Percentiles rank a stretch among this genome's conserved stretches.
Evolutionary conservation across 83 land plant species (phyloP).

Genomic region (Thuja plicata): DNA sequence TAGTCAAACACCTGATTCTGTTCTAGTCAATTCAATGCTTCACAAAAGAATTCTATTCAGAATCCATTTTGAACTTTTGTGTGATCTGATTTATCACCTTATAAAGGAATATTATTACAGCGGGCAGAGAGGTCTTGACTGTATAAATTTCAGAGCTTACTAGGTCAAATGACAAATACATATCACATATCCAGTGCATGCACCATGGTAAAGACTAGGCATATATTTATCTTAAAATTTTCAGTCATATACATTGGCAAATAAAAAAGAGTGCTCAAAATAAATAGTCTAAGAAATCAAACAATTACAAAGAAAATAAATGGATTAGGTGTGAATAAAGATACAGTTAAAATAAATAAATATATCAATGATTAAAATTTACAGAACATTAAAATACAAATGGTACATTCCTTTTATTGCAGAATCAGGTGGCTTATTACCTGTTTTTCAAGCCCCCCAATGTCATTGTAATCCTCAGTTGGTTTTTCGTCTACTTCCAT

Average conservation of each 20-base stretch:
- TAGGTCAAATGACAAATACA: not conserved
- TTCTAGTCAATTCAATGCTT: not conserved
- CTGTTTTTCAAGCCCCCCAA: slow-evolving; percentile 99
- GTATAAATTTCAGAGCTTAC: not conserved
- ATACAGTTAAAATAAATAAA: not conserved
- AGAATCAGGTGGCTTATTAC: slow-evolving; percentile 25
- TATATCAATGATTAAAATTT: not conserved
- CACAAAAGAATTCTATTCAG: not conserved
- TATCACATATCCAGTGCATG: not conserved
- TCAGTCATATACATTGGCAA: not conserved
- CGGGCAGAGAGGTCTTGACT: not conserved
- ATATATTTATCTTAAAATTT: not conserved
- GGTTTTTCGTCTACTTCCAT: slow-evolving; percentile 99
- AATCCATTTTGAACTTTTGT: not conserved
- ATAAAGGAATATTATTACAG: not conserved
- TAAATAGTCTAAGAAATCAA: not conserved
- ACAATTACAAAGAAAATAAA: not conserved
- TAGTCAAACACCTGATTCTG: not conserved
- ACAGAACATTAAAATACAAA: not conserved
- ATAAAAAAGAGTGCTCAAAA: not conserved
- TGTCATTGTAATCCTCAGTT: slow-evolving; percentile 97
- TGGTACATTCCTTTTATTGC: not conserved
- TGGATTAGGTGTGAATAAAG: not conserved
- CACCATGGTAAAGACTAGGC: not conserved
- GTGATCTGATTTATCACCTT: not conserved